Base-by-base conservation (phyloP, 2,329 filamentous ascomycete genomes). In the Xylaria hypoxylon region DNA sequence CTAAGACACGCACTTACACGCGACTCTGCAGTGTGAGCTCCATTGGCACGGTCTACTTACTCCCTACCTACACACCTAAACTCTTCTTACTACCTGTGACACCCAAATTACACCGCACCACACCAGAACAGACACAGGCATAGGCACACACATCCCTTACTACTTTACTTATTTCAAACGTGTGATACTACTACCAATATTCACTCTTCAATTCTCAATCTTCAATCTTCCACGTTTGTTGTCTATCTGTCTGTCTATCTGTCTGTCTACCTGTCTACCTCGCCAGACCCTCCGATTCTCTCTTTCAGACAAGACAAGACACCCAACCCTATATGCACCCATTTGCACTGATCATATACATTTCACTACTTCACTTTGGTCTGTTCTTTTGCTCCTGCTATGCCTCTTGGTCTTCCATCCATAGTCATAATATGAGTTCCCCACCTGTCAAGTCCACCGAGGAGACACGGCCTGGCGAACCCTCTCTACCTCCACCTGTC, bases 391-490 rank as follows among this genome's bases (percentile, higher is more conserved):
- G 63, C 59, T 72, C 63, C 67, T 75, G 70, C 59, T 72, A 74
- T 76, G 73, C 64, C 64, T 71, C 53, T 72, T 67, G 64, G 63
- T 65, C 45, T 53, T 55, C 63, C 60, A 62, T 59, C 50, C 60
- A 53, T 57, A 55, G 40, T 38, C 11, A 15, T 59, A 75, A 60
- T 57, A 77, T 77, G 74, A 73, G 63, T 47, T 73, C 74, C 19
- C 73, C 75, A 52, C 73, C 74, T 56, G 53, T 71, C 51, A 76
- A 73, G 68, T 69, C 62, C 56, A 61, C 71, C 65, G 74, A 73
- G 44, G 68, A 70, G 45, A 57, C 77, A 79, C 59, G 80, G 79
- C 51, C 80, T 79, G 67, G 72, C 44, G 79, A 80, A 68, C 79
- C 79, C 31, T 73, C 75, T 45, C 75, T 80, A 40, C 79, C 79